phyloP scores from a whole-genome alignment of 2,329 filamentous ascomycete species.

The Calonectria pteridis region DNA sequence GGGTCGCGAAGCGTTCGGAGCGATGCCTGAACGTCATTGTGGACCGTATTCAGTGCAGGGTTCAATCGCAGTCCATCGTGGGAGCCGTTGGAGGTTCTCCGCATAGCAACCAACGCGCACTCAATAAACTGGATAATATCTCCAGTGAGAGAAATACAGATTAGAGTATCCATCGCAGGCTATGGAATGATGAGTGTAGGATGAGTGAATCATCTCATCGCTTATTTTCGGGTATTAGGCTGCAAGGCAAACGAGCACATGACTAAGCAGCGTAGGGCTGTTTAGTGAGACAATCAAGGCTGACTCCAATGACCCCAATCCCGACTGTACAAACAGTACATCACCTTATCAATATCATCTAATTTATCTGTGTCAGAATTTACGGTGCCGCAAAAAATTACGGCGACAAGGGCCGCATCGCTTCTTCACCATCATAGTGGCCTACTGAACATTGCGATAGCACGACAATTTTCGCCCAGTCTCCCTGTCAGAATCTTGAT shows the following conservation, averaged over 20 bases:
- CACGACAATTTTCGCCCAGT: not conserved
- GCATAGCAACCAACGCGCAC: not conserved
- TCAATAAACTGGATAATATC: slow-evolving; percentile 1
- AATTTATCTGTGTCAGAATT: not conserved
- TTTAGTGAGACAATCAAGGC: not conserved
- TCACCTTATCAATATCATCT: not conserved
- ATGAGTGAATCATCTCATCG: not conserved
- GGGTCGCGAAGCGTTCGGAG: not conserved
- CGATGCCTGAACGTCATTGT: not conserved
- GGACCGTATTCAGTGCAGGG: not conserved
- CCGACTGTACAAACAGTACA: not conserved
- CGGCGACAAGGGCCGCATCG: not conserved
- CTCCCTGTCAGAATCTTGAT: not conserved
- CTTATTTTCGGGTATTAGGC: not conserved
- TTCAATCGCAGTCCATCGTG: not conserved
- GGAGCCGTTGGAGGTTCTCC: not conserved
- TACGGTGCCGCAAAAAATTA: not conserved
- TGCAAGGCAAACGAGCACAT: not conserved
- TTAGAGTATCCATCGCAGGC: not conserved
- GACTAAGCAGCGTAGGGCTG: not conserved
- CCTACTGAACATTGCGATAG: not conserved
- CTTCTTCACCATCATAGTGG: not conserved
- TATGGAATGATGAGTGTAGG: not conserved
- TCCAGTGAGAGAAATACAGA: not conserved
- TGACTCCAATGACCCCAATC: not conserved